Evolutionary conservation across 208 protist species (phyloP).

Genomic region (Acanthamoeba royreba): DNA sequence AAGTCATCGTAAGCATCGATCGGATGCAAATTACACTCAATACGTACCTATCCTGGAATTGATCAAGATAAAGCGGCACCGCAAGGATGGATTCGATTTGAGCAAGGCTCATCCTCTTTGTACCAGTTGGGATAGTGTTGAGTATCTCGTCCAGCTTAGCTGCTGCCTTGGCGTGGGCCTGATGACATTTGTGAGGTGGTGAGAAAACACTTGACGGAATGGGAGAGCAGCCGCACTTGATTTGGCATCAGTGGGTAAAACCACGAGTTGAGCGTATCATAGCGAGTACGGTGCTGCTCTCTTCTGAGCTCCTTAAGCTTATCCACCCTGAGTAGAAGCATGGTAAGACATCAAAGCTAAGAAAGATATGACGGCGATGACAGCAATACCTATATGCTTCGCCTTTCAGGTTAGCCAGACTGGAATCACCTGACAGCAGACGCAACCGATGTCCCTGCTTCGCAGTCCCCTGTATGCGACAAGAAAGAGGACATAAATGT

Average conservation of each 20-base stretch:
- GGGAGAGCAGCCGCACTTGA: background rate
- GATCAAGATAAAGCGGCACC: background rate
- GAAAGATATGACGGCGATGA: too few species aligned
- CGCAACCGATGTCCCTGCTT: background rate
- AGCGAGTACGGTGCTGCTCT: background rate
- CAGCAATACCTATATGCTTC: background rate
- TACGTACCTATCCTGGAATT: conserved; percentile 19
- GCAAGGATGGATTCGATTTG: conserved; percentile 20
- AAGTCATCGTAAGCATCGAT: too few species aligned
- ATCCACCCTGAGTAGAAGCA: background rate
- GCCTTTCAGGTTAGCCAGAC: background rate
- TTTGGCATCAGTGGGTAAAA: background rate
- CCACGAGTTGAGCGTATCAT: conserved; percentile 14
- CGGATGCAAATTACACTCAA: too few species aligned
- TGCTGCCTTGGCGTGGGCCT: background rate
- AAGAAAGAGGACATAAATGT: too few species aligned
- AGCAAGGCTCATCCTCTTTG: background rate
- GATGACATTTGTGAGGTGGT: too few species aligned
- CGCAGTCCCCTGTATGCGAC: background rate
- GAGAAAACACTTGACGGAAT: background rate
- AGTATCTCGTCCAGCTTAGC: background rate
- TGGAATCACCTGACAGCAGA: background rate
- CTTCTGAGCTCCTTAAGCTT: background rate
- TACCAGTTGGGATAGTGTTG: background rate
- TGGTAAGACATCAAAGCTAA: background rate